phyloP scores from a whole-genome alignment of 108 stramenopile genomes.

The Skeletonema menzelii region DNA sequence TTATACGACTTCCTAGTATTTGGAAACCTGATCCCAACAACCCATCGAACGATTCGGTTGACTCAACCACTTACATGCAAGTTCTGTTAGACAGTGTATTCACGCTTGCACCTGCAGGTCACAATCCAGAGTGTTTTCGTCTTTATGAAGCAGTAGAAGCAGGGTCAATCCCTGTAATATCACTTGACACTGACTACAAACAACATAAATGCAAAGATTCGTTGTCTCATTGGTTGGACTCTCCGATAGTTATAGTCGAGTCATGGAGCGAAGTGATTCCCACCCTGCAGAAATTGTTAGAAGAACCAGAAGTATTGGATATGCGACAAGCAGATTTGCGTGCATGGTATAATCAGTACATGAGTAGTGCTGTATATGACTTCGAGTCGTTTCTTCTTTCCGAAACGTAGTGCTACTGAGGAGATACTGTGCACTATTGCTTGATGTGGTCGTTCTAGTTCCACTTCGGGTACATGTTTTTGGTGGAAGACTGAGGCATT shows the following conservation, averaged over 20 bases:
- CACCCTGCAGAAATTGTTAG: constrained; percentile 10
- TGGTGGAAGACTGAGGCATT: too few species aligned
- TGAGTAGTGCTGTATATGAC: constrained; percentile 9
- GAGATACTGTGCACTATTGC: too few species aligned
- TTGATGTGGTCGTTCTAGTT: too few species aligned
- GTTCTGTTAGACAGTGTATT: constrained; percentile 39
- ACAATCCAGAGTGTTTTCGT: constrained; percentile 58
- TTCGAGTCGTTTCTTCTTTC: constrained; percentile 11
- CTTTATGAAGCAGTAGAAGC: constrained; percentile 48
- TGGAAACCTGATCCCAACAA: not conserved
- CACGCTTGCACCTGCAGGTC: constrained; percentile 48
- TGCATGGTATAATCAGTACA: constrained; percentile 34
- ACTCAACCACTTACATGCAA: constrained; percentile 13
- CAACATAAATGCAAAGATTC: constrained; percentile 34
- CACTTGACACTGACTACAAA: constrained; percentile 14
- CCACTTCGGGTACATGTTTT: too few species aligned
- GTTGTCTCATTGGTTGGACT: constrained; percentile 16
- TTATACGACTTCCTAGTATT: not conserved
- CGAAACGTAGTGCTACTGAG: not conserved
- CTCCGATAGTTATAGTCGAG: constrained; percentile 42
- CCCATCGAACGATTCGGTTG: not conserved
- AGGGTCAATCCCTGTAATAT: constrained; percentile 39
- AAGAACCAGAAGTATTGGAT: constrained; percentile 41
- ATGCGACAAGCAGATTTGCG: constrained; percentile 27
- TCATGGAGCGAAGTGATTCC: constrained; percentile 34